Evolutionary conservation across 2,329 filamentous ascomycete species (phyloP).

Genomic region (Lachnellula suecica): DNA sequence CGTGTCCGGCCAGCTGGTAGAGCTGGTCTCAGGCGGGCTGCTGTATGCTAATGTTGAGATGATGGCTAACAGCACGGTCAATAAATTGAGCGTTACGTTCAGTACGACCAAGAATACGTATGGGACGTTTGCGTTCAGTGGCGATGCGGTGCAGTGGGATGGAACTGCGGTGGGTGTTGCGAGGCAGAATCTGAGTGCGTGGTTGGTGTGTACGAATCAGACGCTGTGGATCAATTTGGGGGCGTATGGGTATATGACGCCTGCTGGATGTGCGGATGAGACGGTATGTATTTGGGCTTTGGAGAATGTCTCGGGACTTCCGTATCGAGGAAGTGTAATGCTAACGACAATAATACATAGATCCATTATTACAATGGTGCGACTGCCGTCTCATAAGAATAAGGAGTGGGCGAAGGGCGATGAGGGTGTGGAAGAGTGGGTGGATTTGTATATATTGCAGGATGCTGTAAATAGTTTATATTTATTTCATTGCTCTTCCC

Average conservation of each 20-base stretch:
- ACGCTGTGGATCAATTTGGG: slow-evolving; percentile 58
- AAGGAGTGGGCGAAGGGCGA: too few relatives aligned
- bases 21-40: slow-evolving; percentile 35
- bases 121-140: slow-evolving; percentile 55
- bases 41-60: slow-evolving; percentile 27
- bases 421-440: too few relatives aligned
- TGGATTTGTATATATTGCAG: too few relatives aligned
- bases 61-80: slow-evolving; percentile 40
- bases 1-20: slow-evolving; percentile 49
- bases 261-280: slow-evolving; percentile 52
- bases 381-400: slow-evolving; percentile 28
- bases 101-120: slow-evolving; percentile 49
- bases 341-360: slow-evolving; percentile 25
- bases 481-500: too few relatives aligned
- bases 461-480: too few relatives aligned
- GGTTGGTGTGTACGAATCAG: slow-evolving; percentile 56
- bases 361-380: slow-evolving; percentile 44
- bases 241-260: slow-evolving; percentile 57
- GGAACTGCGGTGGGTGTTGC: slow-evolving; percentile 43
- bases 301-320: too few relatives aligned
- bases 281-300: slow-evolving; percentile 42
- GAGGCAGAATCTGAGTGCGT: slow-evolving; percentile 55
- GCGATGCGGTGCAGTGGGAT: slow-evolving; percentile 60
- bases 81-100: slow-evolving; percentile 51
- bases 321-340: neutral